phyloP scores from a whole-genome alignment of 2,329 filamentous ascomycete genomes.

The Gnomoniopsis sp. region DNA sequence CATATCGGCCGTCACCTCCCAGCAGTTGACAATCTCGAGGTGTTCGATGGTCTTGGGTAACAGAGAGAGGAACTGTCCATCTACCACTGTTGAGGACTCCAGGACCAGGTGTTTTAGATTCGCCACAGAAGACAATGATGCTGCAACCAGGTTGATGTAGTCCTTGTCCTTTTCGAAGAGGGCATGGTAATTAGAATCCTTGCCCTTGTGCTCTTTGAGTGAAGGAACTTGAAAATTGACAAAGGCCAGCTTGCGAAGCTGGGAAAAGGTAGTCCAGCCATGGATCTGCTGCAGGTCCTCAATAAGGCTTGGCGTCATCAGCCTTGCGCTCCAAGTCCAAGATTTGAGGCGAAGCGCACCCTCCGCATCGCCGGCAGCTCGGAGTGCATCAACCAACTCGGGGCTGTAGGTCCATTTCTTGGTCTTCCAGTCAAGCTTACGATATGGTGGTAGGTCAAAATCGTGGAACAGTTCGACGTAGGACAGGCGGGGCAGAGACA shows the following conservation, averaged over 20 bases:
- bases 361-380: conserved; percentile 36
- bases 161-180: conserved; percentile 33
- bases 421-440: conserved; percentile 46
- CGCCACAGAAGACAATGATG: conserved; percentile 52
- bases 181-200: conserved; percentile 34
- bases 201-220: conserved; percentile 35
- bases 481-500: conserved; percentile 62
- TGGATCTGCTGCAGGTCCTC: conserved; percentile 53
- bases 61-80: conserved; percentile 62
- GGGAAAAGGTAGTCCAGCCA: conserved; percentile 50
- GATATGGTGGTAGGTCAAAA: conserved; percentile 65
- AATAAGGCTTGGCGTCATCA: conserved; percentile 42
- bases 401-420: conserved; percentile 69
- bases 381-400: conserved; percentile 62
- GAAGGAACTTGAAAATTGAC: conserved; percentile 62
- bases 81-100: conserved; percentile 70
- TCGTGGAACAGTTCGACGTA: conserved; percentile 71
- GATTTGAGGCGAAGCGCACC: conserved; percentile 39
- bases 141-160: conserved; percentile 36
- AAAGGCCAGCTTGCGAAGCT: conserved; percentile 54
- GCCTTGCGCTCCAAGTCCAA: conserved; percentile 61
- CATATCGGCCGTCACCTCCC: conserved; percentile 65
- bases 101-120: conserved; percentile 66
- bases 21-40: conserved; percentile 76
- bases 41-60: conserved; percentile 64